Evolutionary conservation across 73 alveolate species (phyloP), one percentile per base, ranked within the genome.

Genomic region (Strombidium stylifer): DNA sequence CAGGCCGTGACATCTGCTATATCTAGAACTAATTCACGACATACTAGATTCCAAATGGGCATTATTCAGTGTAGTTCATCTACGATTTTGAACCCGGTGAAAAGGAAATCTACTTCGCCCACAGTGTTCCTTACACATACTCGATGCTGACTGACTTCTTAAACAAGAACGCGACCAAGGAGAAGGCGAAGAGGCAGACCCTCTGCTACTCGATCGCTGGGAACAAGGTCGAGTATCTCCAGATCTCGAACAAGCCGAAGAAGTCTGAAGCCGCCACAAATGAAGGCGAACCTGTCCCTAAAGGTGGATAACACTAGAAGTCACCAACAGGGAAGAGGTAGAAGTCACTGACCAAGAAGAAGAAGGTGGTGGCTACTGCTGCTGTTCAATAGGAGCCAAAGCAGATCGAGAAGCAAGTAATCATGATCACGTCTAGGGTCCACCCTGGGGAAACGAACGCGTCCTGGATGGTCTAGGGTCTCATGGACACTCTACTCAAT

Each of bases 101-200:
- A 27, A 90, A 88, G 19, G 40, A 65, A 18, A 95, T 90, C 0
- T 90, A 65, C 46, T 86, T 90, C 62, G 97, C 97, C 21, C 65
- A 84, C 34, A 70, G 81, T 65, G 47, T 34, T 26, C 97, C 97
- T 0, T 90, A 90, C 48, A 90, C 97, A 3, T 90, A 86, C 62
- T 49, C 97, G 12, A 91, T 85, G 34, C 59, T 94, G 65, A 72
- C 48, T 34, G 81, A 80, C 3, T 7, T 14, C 23, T 11, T 30
- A 49, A 55, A 31, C 39, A 64, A 28, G 8, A 48, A 39, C 31
- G 10, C 58, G 14, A 20, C 4, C 2, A 23, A 36, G 18, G 28
- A 35, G 18, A 59, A 46, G 19, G 16, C 59, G 20, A 59, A 69
- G 12, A 68, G 96, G 30, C 82, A 69, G 61, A 71, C 54, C 26